Conservation (phyloP, 2,329 filamentous ascomycete genomes). For the Fusarium metavorans region DNA sequence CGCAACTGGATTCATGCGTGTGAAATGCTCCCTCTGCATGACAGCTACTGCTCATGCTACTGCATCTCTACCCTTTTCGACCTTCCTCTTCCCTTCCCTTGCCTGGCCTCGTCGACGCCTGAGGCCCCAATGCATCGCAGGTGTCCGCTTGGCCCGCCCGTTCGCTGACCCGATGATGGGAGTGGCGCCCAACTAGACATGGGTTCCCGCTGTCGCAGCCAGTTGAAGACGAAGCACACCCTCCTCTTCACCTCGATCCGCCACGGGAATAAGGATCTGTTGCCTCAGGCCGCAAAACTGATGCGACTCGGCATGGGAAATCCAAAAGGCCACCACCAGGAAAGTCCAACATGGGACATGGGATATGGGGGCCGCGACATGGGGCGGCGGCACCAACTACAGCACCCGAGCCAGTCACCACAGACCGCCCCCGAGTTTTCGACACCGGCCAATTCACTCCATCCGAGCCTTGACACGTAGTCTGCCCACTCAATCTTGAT, state of each 20-base stretch:
- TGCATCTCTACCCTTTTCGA: slow-evolving; percentile 17
- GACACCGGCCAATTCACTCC: slow-evolving; percentile 27
- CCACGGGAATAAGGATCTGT: slow-evolving; percentile 41
- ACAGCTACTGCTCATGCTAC: slow-evolving; percentile 29
- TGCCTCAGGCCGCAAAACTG: slow-evolving; percentile 40
- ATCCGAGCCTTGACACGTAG: slow-evolving; percentile 33
- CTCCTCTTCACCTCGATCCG: slow-evolving; percentile 29
- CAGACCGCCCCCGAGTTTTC: slow-evolving; percentile 37
- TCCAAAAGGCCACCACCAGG: slow-evolving; percentile 36
- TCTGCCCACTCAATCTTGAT: slow-evolving; percentile 23
- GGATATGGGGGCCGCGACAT: slow-evolving; percentile 8
- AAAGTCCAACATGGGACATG: slow-evolving; percentile 18
- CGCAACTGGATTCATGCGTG: slow-evolving; percentile 16
- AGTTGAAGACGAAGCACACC: slow-evolving; percentile 33
- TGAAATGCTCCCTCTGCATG: slow-evolving; percentile 5
- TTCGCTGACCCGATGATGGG: slow-evolving; percentile 46
- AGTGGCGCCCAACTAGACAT: slow-evolving; percentile 44
- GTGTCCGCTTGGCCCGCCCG: slow-evolving; percentile 38
- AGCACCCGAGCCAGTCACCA: slow-evolving; percentile 29
- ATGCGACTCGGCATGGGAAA: slow-evolving; percentile 43
- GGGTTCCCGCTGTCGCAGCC: slow-evolving; percentile 35
- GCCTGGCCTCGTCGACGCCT: slow-evolving; percentile 13
- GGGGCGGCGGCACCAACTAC: slow-evolving; percentile 20
- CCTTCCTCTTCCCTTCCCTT: slow-evolving; percentile 9
- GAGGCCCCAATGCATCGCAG: slow-evolving; percentile 23